Base-by-base conservation (phyloP, 768 basidiomycete species). In the Amanita brunnescens region DNA sequence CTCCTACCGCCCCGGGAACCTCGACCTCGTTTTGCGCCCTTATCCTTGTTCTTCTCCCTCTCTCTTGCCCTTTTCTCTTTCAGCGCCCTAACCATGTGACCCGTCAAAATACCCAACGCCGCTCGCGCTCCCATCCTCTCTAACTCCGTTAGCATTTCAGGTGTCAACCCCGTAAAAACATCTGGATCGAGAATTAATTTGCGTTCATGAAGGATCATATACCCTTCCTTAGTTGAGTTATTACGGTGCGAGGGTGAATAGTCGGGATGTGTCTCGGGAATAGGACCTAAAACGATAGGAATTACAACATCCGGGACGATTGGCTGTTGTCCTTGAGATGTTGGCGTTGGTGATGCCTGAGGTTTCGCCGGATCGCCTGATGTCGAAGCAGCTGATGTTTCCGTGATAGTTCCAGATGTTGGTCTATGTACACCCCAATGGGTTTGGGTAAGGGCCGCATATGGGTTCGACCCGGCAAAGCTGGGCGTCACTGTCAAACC, bases 191-290 rank as follows among this genome's bases (percentile, higher is more conserved):
- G 79, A 51, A 91, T 80, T 18, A 96, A 77, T 26, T 79, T 85
- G 48, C 89, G 84, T 57, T 91, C 84, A 55, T 94, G 90, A 10
- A 94, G 69, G 20, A 90, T 80, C 71, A 96, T 91, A 29, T 77
- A 78, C 2, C 77, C 76, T 58, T 77, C 71, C 53, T 76, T 76
- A 9, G 65, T 70, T 1, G 74, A 74, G 47, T 80, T 76, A 51
- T 78, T 71, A 53, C 60, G 73, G 56, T 63, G 77, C 54, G 62
- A 67, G 32, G 66, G 77, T 33, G 62, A 73, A 67, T 70, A 75
- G 59, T 66, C 77, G 12, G 83, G 74, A 55, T 83, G 81, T 16
- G 80, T 77, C 4, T 77, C 70, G 23, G 79, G 91, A 59, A 85
- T 78, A 35, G 86, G 81, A 6, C 82, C 84, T 38, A 93, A 72